These are phyloP conservation scores for Puccinia horiana DNA, from an alignment of 1,284 basidiomycete species.

Conservation along the genomic window DNA sequence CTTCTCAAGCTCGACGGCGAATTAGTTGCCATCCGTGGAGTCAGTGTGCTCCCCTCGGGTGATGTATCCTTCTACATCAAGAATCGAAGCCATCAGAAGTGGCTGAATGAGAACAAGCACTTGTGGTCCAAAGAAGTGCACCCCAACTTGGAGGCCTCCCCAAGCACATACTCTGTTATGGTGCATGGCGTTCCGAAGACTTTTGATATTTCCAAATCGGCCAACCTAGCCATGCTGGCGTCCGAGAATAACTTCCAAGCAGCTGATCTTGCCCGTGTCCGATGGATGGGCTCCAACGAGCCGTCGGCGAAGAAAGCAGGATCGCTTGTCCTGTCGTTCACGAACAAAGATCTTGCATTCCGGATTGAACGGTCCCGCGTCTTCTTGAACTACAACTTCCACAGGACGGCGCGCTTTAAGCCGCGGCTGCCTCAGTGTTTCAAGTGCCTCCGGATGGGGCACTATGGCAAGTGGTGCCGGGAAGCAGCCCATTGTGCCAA, in stretches of 20 bases:
- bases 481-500: no score
- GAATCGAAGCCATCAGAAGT: neutral
- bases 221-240: neutral
- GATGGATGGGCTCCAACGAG: neutral
- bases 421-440: conserved; percentile 6
- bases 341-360: neutral
- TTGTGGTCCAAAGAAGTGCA: neutral
- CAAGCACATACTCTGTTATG: neutral
- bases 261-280: neutral
- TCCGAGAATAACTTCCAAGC: neutral
- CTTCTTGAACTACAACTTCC: neutral
- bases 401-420: neutral
- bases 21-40: neutral
- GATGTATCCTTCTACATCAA: neutral
- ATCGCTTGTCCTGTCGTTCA: neutral
- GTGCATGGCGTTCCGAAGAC: neutral
- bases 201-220: neutral
- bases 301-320: neutral
- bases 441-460: neutral
- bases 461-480: no score
- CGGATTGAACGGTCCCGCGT: neutral
- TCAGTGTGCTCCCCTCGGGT: neutral
- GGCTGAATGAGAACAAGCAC: neutral
- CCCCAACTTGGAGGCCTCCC: neutral
- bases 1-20: no score